Evolutionary conservation across 2,329 filamentous ascomycete genomes (phyloP), one percentile per base, ranked within the genome.

Genomic region (Fusarium sp.): DNA sequence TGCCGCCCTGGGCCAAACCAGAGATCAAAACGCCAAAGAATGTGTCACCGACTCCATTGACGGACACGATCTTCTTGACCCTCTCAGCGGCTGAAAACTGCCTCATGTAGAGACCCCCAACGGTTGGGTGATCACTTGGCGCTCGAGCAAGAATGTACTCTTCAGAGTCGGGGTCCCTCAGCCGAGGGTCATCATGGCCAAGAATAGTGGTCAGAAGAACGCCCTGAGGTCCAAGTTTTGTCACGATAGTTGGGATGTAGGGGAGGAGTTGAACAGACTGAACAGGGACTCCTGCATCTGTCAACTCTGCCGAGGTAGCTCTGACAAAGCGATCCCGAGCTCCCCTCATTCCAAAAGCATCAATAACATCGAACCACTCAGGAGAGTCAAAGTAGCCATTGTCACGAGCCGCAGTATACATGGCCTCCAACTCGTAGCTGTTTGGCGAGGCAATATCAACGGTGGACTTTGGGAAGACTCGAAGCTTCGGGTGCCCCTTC

Each of bases 31-130:
- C 93, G 0, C 96, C 97, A 10, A 97, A 86, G 81, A 98, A 95
- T 0, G 97, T 98, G 83, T 99, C 97, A 0, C 97, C 97, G 3
- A 95, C 95, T 0, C 96, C 97, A 81, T 98, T 98, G 11, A 98
- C 96, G 56, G 95, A 98, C 2, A 96, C 91, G 1, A 97, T 87
- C 29, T 97, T 91, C 22, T 88, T 84, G 0, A 98, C 87, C 18
- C 86, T 84, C 80, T 93, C 91, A 1, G 89, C 89, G 0, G 93
- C 86, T 0, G 93, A 90, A 81, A 94, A 94, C 22, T 90, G 75
- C 37, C 89, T 82, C 92, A 98, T 95, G 79, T 98, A 98, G 4
- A 98, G 88, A 0, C 95, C 96, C 0, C 95, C 91, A 0, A 92
- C 86, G 9, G 86, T 82, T 2, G 84, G 85, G 33, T 89, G 86